Conservation (phyloP, 345 rosid species). For the Gossypium raimondii region DNA sequence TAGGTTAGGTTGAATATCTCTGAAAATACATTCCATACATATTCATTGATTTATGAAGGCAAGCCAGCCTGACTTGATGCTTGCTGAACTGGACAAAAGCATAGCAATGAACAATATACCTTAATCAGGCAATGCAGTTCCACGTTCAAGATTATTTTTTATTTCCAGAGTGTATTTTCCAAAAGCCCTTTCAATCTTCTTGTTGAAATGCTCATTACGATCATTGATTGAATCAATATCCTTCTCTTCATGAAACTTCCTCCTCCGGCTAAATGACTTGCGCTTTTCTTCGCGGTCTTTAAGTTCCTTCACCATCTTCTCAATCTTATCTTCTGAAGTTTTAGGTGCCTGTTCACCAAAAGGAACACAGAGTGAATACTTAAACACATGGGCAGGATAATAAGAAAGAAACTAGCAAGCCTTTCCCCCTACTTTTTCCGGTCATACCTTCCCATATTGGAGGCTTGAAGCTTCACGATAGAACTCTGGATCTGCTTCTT, state of each 20-base stretch:
- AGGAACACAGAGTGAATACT: neutral
- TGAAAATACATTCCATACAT: neutral
- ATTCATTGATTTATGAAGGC: neutral
- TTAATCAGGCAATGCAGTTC: constrained; percentile 97
- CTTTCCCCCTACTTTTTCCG: neutral
- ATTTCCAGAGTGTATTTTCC: constrained; percentile 94
- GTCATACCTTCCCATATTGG: constrained; percentile 8
- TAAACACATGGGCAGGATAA: neutral
- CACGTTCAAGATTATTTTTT: constrained; percentile 93
- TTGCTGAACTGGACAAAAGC: no score
- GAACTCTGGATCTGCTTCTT: constrained; percentile 98
- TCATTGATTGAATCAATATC: constrained; percentile 96
- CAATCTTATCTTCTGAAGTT: constrained; percentile 65
- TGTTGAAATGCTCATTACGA: constrained; percentile 98
- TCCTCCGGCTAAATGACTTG: constrained; percentile 78
- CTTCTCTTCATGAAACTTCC: constrained; percentile 85
- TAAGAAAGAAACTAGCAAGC: neutral
- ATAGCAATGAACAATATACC: constrained; percentile 21
- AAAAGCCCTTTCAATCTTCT: constrained; percentile 95
- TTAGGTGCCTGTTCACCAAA: constrained; percentile 65
- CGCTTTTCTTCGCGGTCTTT: constrained; percentile 72
- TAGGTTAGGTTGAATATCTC: neutral
- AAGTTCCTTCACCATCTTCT: constrained; percentile 82
- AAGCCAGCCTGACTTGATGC: neutral
- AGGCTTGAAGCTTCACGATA: constrained; percentile 49